Conservation (phyloP, 192 early-diverging fungal genomes). For the Podila epigama region DNA sequence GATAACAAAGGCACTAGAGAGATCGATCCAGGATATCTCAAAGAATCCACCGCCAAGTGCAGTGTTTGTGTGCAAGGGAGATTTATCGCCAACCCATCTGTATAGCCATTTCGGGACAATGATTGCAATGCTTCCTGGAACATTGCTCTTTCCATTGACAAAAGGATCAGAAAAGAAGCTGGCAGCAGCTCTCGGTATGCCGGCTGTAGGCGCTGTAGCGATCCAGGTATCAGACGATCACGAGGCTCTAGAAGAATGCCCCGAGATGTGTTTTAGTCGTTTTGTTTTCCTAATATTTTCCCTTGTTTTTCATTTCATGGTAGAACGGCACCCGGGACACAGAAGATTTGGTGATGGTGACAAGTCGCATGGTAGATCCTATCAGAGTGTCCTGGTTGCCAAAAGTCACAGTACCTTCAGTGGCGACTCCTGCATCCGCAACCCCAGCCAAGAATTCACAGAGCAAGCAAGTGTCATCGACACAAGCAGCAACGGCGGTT, state of each 20-base stretch:
- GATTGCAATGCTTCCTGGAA: constrained; percentile 33
- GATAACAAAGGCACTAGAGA: constrained; percentile 27
- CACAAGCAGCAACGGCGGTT: neutral
- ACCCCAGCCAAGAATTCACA: no score
- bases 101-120: constrained; percentile 31
- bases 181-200: constrained; percentile 23
- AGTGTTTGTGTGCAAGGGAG: constrained; percentile 34
- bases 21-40: constrained; percentile 22
- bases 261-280: no score
- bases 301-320: neutral
- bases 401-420: no score
- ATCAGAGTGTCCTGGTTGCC: constrained; percentile 39
- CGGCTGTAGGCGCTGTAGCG: constrained; percentile 30
- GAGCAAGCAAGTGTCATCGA: no score
- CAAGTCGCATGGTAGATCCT: constrained; percentile 28
- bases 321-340: neutral
- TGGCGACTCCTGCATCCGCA: no score
- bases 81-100: constrained; percentile 23
- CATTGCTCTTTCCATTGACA: constrained; percentile 22
- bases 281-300: no score
- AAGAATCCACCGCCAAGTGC: constrained; percentile 20
- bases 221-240: constrained; percentile 15
- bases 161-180: constrained; percentile 20
- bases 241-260: no score
- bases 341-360: constrained; percentile 27